Base-by-base conservation (phyloP, 495 filamentous ascomycete genomes). In the Tuber magnatum region DNA sequence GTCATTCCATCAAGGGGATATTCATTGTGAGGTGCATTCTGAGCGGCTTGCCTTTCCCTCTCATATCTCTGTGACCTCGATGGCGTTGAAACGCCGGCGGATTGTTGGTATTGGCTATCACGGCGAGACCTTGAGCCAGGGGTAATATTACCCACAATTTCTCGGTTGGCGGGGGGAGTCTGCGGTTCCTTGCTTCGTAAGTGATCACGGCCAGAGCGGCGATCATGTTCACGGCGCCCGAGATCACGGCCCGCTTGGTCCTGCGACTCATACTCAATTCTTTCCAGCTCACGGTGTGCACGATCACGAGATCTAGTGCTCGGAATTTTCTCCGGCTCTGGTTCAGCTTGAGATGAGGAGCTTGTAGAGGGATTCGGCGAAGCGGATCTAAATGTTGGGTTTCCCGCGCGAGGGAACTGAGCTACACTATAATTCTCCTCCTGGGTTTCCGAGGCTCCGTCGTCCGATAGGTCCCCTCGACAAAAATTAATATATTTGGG, bases 401-500 rank as follows among this genome's bases (percentile, higher is more conserved):
- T 98, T 84, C 97, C 97, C 20, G 91, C 92, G 73, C 96, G 88
- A 75, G 94, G 93, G 83, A 98, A 99, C 81, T 97, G 93, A 22
- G 96, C 96, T 32, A 97, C 93, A 0, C 92, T 95, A 77, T 95
- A 98, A 73, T 87, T 90, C 2, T 94, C 93, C 32, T 97, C 94
- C 0, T 92, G 94, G 39, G 88, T 86, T 72, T 96, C 93, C 0
- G 94, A 97, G 80, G 88, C 88, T 40, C 88, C 88, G 76, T 97
- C 95, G 65, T 92, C 89, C 39, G 76, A 78, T 46, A 91, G 83
- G 81, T 98, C 95, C 8, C 96, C 95, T 32, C 95, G 92, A 83
- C 92, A 94, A 84, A 97, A 99, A 86, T 99, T 97, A 87, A 99
- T 97, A 83, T 97, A 99, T 84, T 93, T 97, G 51, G 96, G 96